These are phyloP conservation scores for Fomitopsis palustris DNA, from an alignment of 1,284 basidiomycete species.

Conservation along the genomic window DNA sequence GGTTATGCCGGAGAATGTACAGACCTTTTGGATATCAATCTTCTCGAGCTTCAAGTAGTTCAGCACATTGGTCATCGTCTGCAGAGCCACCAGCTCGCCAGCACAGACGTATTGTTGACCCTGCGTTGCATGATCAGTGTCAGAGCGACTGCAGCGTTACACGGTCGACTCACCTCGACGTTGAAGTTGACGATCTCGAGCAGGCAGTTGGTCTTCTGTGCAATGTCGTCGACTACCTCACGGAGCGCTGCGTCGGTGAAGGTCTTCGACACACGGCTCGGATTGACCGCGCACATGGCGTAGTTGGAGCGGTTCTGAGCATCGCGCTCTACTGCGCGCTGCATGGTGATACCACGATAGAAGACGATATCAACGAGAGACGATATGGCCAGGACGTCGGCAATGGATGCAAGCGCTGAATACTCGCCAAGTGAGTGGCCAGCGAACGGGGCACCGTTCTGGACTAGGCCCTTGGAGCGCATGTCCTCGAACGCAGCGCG, in stretches of 20 bases:
- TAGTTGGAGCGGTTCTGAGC: slow-evolving; percentile 91
- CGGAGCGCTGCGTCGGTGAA: slow-evolving; percentile 92
- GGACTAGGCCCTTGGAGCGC: slow-evolving; percentile 93
- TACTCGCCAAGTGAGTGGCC: slow-evolving; percentile 99
- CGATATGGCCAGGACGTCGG: slow-evolving; percentile 92
- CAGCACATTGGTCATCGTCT: slow-evolving; percentile 93
- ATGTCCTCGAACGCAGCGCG: slow-evolving; percentile 98
- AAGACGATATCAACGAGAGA: slow-evolving; percentile 98
- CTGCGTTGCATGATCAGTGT: slow-evolving; percentile 33
- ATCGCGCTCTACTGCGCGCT: slow-evolving; percentile 95
- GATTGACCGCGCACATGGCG: slow-evolving; percentile 98
- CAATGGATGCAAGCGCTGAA: slow-evolving; percentile 95
- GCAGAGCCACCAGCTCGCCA: slow-evolving; percentile 90
- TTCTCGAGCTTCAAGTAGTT: slow-evolving; percentile 98
- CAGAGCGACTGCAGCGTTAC: too few relatives aligned
- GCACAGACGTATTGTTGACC: slow-evolving; percentile 98
- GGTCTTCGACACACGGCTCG: slow-evolving; percentile 88
- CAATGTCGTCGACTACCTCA: slow-evolving; percentile 92
- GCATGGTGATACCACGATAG: slow-evolving; percentile 99
- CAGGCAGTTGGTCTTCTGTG: slow-evolving; percentile 72
- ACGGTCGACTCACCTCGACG: slow-evolving; percentile 67
- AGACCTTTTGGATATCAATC: slow-evolving; percentile 93
- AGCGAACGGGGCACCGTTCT: slow-evolving; percentile 89
- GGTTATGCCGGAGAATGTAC: slow-evolving; percentile 1
- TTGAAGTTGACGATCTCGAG: slow-evolving; percentile 98